These are phyloP conservation scores for Gnomoniopsis sp. DNA, from an alignment of 2,329 filamentous ascomycete genomes.

Conservation along the genomic window DNA sequence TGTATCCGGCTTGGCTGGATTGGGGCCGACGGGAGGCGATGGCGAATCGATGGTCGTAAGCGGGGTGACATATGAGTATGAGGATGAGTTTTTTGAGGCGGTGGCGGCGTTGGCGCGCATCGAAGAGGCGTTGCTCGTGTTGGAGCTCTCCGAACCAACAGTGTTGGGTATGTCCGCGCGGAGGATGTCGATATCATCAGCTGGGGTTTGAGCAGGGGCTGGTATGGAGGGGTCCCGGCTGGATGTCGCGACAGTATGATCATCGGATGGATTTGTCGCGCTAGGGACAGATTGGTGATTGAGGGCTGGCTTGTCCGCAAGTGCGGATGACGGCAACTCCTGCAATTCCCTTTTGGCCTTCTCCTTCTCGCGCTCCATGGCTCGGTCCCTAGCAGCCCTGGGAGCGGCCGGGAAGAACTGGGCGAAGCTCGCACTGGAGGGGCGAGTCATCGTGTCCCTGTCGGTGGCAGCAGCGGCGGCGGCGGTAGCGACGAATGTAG, in stretches of 20 bases:
- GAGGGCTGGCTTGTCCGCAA: conserved; percentile 18
- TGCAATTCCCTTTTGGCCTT: conserved; percentile 51
- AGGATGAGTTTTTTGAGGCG: conserved; percentile 32
- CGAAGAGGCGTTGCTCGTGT: conserved; percentile 56
- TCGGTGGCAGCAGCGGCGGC: background rate
- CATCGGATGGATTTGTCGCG: conserved; percentile 16
- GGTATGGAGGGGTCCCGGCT: conserved; percentile 31
- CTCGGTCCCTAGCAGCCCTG: conserved; percentile 57
- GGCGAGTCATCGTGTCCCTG: conserved; percentile 65
- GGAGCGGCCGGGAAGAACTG: conserved; percentile 83
- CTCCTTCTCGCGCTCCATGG: conserved; percentile 59
- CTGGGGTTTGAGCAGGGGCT: conserved; percentile 34
- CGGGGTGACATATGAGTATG: conserved; percentile 47
- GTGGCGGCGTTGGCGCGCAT: conserved; percentile 39
- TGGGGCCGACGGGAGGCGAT: conserved; percentile 43
- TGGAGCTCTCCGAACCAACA: conserved; percentile 69
- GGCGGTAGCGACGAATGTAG: conserved; percentile 32
- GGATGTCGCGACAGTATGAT: conserved; percentile 31
- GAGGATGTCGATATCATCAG: conserved; percentile 57
- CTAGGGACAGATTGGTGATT: conserved; percentile 24
- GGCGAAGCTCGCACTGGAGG: conserved; percentile 72
- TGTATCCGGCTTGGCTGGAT: conserved; percentile 51
- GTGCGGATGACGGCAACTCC: conserved; percentile 25
- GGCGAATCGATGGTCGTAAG: conserved; percentile 52
- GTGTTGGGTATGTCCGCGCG: conserved; percentile 67